These are phyloP conservation scores for Mortierella antarctica DNA, from an alignment of 192 early-diverging fungal species.

Conservation along the genomic window DNA sequence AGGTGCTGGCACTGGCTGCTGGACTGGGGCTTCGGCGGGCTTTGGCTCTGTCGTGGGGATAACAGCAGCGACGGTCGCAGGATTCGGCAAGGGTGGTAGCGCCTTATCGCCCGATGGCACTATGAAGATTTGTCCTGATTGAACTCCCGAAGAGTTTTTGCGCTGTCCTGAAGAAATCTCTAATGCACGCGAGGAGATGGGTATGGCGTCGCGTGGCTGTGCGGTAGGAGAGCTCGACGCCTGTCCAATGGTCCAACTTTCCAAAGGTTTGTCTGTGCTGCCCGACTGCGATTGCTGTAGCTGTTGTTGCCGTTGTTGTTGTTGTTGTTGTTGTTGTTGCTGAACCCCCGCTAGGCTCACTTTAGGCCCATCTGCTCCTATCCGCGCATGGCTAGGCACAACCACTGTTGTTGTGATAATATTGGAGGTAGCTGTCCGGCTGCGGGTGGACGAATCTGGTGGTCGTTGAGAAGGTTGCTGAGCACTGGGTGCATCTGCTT, in stretches of 20 bases:
- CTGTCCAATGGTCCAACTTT: constrained; percentile 41
- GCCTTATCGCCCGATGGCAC: not conserved
- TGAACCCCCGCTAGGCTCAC: not conserved
- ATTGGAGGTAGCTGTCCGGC: no score
- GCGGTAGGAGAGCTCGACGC: constrained; percentile 1
- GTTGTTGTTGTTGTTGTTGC: constrained; percentile 28
- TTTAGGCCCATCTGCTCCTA: not conserved
- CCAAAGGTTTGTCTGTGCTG: constrained; percentile 23
- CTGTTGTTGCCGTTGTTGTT: constrained; percentile 39
- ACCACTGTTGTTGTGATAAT: not conserved
- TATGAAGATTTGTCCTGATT: not conserved
- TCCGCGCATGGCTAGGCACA: not conserved
- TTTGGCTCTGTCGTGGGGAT: no score
- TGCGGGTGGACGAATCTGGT: no score
- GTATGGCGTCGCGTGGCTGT: constrained; percentile 41
- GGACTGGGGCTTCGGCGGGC: no score
- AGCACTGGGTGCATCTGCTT: constrained; percentile 8
- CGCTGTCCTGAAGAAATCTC: constrained; percentile 11
- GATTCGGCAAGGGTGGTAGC: no score
- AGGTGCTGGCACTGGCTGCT: no score
- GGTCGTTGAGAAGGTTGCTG: constrained; percentile 7
- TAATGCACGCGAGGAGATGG: constrained; percentile 30
- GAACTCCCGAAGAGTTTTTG: not conserved
- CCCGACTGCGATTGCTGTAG: constrained; percentile 17
- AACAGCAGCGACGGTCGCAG: no score